These are phyloP conservation scores for Trichoderma sp. DNA, from an alignment of 2,329 filamentous ascomycete genomes.

Conservation along the genomic window DNA sequence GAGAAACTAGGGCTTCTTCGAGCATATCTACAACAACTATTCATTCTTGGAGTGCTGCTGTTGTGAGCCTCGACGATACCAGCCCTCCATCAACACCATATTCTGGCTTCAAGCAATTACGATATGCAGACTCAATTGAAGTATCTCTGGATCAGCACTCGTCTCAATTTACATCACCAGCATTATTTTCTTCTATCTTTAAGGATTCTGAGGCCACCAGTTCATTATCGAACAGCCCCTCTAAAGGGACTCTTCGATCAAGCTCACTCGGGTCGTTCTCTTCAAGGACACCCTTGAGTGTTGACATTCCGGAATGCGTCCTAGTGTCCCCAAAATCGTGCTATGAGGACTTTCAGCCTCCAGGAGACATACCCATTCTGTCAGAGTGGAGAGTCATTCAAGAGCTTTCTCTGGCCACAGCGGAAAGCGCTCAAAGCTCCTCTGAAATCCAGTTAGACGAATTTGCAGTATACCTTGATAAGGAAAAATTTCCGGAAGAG, in stretches of 20 bases:
- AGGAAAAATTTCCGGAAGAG: slow-evolving; percentile 40
- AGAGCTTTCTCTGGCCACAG: slow-evolving; percentile 17
- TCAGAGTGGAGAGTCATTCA: slow-evolving; percentile 24
- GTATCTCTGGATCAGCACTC: not conserved
- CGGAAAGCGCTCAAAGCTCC: slow-evolving; percentile 29
- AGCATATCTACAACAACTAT: not conserved
- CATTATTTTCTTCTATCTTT: not conserved
- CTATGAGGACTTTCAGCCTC: slow-evolving; percentile 33
- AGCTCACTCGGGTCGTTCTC: not conserved
- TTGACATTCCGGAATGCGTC: slow-evolving; percentile 30
- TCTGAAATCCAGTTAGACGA: slow-evolving; percentile 53
- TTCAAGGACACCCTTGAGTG: slow-evolving; percentile 1
- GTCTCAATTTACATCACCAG: not conserved
- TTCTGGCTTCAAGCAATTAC: too few relatives aligned
- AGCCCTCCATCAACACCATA: not conserved
- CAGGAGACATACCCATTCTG: slow-evolving; percentile 24
- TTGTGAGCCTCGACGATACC: not conserved
- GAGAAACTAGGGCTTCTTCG: not conserved
- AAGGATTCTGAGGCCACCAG: not conserved
- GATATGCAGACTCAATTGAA: not conserved
- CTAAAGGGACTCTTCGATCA: not conserved
- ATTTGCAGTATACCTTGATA: slow-evolving; percentile 56
- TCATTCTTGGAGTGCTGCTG: not conserved
- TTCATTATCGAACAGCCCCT: not conserved
- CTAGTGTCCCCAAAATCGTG: slow-evolving; percentile 30